Evolutionary conservation across 495 filamentous ascomycete genomes (phyloP).

Genomic region (Penicillium parvum): DNA sequence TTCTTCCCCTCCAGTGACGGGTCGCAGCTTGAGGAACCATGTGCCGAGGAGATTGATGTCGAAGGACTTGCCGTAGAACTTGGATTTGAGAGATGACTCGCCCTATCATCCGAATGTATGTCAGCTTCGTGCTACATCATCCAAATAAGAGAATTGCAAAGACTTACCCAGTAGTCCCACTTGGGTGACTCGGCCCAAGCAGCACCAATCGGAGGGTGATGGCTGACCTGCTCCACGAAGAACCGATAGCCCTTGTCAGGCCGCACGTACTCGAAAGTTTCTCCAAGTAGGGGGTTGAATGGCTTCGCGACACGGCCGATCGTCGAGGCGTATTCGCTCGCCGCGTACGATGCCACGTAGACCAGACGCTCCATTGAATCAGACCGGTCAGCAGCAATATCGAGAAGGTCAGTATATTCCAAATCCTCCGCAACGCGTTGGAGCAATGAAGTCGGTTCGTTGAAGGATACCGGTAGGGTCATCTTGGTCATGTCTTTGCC

Average conservation of each 20-base stretch:
- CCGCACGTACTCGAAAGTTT: slow-evolving; percentile 93
- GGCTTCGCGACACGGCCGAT: slow-evolving; percentile 96
- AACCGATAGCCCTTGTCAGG: slow-evolving; percentile 97
- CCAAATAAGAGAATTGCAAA: not conserved
- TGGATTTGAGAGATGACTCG: slow-evolving; percentile 93
- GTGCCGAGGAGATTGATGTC: slow-evolving; percentile 95
- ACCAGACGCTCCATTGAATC: slow-evolving; percentile 90
- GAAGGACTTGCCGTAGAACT: slow-evolving; percentile 96
- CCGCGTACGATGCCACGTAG: slow-evolving; percentile 94
- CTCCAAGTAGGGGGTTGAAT: slow-evolving; percentile 92
- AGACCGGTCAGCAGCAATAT: slow-evolving; percentile 77
- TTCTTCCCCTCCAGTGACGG: slow-evolving; percentile 74
- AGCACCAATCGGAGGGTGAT: slow-evolving; percentile 93
- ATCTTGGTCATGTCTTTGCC: slow-evolving; percentile 99
- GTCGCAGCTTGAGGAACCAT: slow-evolving; percentile 89
- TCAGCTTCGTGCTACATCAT: not conserved
- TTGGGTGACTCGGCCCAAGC: slow-evolving; percentile 88
- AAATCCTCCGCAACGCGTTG: slow-evolving; percentile 95
- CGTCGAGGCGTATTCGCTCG: slow-evolving; percentile 93
- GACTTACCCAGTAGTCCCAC: slow-evolving; percentile 85
- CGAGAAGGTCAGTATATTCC: slow-evolving; percentile 92
- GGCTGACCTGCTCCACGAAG: slow-evolving; percentile 97
- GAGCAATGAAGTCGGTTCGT: slow-evolving; percentile 95
- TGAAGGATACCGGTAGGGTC: slow-evolving; percentile 97
- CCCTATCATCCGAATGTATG: slow-evolving; percentile 46